These are phyloP conservation scores for Colletotrichum euphorbiae DNA, from an alignment of 2,329 filamentous ascomycete genomes.

Conservation along the genomic window DNA sequence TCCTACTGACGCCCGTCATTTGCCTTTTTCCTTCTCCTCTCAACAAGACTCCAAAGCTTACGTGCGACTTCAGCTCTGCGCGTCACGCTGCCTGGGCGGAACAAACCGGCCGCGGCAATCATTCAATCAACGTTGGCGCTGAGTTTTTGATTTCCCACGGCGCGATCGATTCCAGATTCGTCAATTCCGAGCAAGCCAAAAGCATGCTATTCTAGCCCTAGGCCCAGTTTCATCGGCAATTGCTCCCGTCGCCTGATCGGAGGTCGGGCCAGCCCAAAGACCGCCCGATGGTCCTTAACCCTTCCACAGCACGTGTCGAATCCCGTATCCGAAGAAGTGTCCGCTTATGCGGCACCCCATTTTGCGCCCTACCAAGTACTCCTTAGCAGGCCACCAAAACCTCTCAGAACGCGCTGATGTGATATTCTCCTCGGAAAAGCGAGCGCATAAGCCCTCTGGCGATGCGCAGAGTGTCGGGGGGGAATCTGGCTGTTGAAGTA, in stretches of 20 bases:
- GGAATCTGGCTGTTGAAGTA: neutral
- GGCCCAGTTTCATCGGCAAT: conserved; percentile 12
- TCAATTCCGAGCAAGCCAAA: neutral
- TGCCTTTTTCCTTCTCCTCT: neutral
- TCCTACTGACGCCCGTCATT: neutral
- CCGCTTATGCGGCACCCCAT: conserved; percentile 18
- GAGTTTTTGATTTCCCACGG: neutral
- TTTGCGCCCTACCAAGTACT: neutral
- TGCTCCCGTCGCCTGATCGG: neutral
- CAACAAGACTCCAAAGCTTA: neutral
- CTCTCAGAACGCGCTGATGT: neutral
- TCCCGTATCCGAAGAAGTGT: conserved; percentile 15
- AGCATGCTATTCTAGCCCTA: neutral
- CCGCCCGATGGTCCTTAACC: conserved; percentile 7
- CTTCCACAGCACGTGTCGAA: conserved; percentile 26
- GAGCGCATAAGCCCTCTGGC: neutral
- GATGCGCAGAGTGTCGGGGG: neutral
- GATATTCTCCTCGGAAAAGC: neutral
- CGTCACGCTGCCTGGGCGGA: neutral
- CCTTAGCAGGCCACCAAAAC: neutral
- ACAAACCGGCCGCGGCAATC: conserved; percentile 14
- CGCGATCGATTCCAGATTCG: conserved; percentile 8
- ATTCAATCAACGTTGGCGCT: conserved; percentile 4
- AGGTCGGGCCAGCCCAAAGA: neutral
- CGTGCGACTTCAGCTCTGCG: neutral